phyloP scores from a whole-genome alignment of 2,329 filamentous ascomycete species.

The Arthrobotrys sphaeroides region DNA sequence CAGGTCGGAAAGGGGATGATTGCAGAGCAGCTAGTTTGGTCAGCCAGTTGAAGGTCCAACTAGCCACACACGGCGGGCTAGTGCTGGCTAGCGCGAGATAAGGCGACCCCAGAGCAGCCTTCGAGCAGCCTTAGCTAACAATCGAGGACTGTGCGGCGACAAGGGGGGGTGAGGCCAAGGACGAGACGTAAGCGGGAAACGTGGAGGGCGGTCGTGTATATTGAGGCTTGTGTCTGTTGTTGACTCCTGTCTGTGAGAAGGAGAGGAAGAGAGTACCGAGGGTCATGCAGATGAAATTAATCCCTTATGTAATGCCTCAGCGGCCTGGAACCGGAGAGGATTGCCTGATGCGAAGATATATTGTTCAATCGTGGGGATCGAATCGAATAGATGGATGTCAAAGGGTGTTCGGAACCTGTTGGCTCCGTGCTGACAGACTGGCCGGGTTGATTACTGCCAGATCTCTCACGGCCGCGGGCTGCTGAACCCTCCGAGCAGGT shows the following conservation, averaged over 20 bases:
- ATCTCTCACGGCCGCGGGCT: slow-evolving; percentile 7
- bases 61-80: background rate
- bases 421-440: slow-evolving; percentile 17
- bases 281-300: too few relatives aligned
- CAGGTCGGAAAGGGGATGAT: slow-evolving; percentile 25
- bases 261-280: too few relatives aligned
- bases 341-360: too few relatives aligned
- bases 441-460: background rate
- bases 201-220: background rate
- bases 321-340: too few relatives aligned
- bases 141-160: too few relatives aligned
- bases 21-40: background rate
- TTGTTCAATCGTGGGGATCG: background rate
- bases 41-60: background rate
- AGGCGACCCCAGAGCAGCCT: background rate
- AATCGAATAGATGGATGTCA: background rate
- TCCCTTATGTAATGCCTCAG: too few relatives aligned
- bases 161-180: too few relatives aligned
- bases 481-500: background rate
- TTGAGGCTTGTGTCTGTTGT: background rate
- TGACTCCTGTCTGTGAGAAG: background rate
- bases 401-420: background rate
- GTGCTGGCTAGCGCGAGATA: background rate
- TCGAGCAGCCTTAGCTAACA: background rate
- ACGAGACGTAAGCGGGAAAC: slow-evolving; percentile 10